phyloP scores from a whole-genome alignment of 148 eudicot genomes.

The Rhododendron kiyosumense region DNA sequence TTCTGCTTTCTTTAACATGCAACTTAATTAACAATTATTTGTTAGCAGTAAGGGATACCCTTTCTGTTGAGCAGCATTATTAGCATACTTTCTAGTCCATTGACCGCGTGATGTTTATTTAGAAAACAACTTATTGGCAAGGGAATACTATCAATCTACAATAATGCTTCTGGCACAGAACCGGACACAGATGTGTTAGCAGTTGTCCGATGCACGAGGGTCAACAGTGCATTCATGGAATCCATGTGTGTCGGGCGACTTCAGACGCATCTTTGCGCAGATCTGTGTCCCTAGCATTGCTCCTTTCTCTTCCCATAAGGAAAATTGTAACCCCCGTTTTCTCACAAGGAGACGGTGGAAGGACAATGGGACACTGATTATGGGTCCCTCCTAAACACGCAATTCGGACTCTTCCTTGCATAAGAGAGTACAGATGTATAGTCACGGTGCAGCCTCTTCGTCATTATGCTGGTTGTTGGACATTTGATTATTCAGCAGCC shows the following conservation, averaged over 20 bases:
- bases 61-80: background rate
- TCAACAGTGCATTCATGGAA: background rate
- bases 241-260: background rate
- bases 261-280: background rate
- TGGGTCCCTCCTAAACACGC: background rate
- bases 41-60: background rate
- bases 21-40: background rate
- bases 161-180: background rate
- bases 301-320: background rate
- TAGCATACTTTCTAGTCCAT: background rate
- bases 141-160: background rate
- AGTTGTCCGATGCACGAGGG: background rate
- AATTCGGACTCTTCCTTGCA: background rate
- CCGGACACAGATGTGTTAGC: background rate
- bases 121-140: background rate
- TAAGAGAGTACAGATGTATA: background rate
- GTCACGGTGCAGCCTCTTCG: background rate
- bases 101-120: background rate
- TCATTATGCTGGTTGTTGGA: background rate
- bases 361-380: background rate
- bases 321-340: background rate
- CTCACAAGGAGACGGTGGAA: background rate
- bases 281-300: background rate
- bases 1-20: background rate
- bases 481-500: background rate